Percentiles rank a stretch among this genome's conserved stretches.
These are phyloP conservation scores for Dendrostoma leiphaemia DNA, from an alignment of 2,329 filamentous ascomycete species.

Conservation along the genomic window DNA sequence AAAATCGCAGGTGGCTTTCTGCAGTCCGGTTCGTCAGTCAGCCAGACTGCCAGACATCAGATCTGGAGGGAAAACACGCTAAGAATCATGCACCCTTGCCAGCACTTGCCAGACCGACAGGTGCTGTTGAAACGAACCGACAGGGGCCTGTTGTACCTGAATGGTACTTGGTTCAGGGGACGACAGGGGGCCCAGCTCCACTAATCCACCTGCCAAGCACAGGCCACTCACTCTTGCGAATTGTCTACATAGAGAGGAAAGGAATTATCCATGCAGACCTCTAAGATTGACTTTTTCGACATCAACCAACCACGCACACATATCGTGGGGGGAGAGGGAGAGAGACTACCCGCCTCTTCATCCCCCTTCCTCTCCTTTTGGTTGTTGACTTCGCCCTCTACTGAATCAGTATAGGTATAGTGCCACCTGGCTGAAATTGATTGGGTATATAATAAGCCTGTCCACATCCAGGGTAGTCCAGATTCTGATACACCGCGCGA, in stretches of 20 bases:
- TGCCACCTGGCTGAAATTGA: too few species aligned
- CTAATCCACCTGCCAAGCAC: conserved; percentile 7
- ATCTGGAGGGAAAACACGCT: background rate
- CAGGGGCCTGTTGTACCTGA: conserved; percentile 17
- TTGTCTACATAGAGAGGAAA: too few species aligned
- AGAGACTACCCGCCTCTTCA: too few species aligned
- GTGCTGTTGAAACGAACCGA: conserved; percentile 18
- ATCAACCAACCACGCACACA: background rate
- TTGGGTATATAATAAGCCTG: too few species aligned
- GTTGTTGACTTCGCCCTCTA: too few species aligned
- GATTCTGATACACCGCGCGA: conserved; percentile 1
- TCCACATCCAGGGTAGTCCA: conserved; percentile 1
- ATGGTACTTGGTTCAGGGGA: conserved; percentile 14
- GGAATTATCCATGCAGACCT: conserved; percentile 4
- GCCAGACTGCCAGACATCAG: background rate
- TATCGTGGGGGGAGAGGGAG: too few species aligned
- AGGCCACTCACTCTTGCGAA: conserved; percentile 14
- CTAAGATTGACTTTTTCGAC: background rate
- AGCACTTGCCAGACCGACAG: conserved; percentile 18
- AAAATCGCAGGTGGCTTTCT: conserved; percentile 6
- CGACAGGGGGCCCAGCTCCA: conserved; percentile 1
- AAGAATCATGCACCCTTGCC: conserved; percentile 5
- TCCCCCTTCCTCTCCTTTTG: background rate
- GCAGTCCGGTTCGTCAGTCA: background rate
- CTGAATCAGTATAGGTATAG: too few species aligned